Conservation (phyloP, 345 rosid species). For the Sapria himalayana region DNA sequence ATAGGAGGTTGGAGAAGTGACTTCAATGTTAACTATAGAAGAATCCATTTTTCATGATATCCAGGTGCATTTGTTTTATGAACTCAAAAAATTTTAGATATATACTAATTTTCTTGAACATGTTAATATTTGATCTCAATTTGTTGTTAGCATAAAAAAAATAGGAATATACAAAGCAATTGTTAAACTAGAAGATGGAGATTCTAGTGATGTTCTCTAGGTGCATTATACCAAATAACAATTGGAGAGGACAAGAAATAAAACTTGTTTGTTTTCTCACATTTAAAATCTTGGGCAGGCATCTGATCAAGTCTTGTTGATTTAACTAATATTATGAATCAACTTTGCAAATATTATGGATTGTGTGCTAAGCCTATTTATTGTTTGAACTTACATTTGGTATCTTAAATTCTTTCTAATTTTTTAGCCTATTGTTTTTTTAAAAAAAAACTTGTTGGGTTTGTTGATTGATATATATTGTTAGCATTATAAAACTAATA, state of each 20-base stretch:
- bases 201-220: conserved; percentile 34
- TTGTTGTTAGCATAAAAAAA: conserved; percentile 43
- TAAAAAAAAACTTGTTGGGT: no score
- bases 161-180: conserved; percentile 81
- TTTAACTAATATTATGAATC: conserved; percentile 53
- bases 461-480: no score
- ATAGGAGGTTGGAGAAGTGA: conserved; percentile 72
- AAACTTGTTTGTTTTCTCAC: conserved; percentile 8
- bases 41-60: conserved; percentile 94
- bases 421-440: no score
- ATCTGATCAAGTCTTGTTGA: conserved; percentile 70
- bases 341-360: conserved; percentile 85
- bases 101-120: not conserved
- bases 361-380: conserved; percentile 70
- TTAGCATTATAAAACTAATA: no score
- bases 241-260: conserved; percentile 8
- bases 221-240: conserved; percentile 14
- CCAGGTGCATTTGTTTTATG: conserved; percentile 36
- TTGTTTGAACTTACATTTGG: conserved; percentile 90
- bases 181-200: conserved; percentile 60
- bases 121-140: conserved; percentile 3
- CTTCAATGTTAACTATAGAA: conserved; percentile 72
- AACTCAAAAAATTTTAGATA: conserved; percentile 1
- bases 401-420: no score
- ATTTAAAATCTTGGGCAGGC: conserved; percentile 26